phyloP scores from a whole-genome alignment of 2,329 filamentous ascomycete genomes.

The Pseudohalonectria lignicola region DNA sequence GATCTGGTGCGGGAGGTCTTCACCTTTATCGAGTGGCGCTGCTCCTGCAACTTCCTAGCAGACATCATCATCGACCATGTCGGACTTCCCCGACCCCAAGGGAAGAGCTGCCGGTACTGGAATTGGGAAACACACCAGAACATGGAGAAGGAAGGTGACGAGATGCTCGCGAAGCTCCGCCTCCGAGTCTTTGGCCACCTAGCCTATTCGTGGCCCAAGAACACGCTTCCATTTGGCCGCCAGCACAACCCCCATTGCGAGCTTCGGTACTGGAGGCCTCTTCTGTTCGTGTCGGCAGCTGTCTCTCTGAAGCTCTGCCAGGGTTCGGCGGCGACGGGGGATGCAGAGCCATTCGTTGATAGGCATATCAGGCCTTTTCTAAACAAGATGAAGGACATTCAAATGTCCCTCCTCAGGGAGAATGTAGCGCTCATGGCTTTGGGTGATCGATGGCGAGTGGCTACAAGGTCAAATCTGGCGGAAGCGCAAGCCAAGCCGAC shows the following conservation, averaged over 20 bases:
- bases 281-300: neutral
- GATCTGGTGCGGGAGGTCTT: neutral
- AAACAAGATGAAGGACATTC: neutral
- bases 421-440: no score
- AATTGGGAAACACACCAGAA: slow-evolving; percentile 1
- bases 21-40: slow-evolving; percentile 3
- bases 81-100: neutral
- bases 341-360: no score
- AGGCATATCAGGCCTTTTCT: neutral
- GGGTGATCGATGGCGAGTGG: no score
- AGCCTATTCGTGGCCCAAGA: neutral
- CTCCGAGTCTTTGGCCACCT: neutral
- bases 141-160: neutral
- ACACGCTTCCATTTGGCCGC: neutral
- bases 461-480: no score
- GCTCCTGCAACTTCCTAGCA: slow-evolving; percentile 1
- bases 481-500: no score
- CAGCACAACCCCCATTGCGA: neutral
- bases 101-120: slow-evolving; percentile 1
- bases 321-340: no score
- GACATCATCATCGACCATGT: neutral
- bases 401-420: neutral
- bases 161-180: neutral
- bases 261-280: slow-evolving; percentile 1
- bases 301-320: neutral